Conservation (phyloP, 176 grass and related monocot species). For the Puya raimondii region DNA sequence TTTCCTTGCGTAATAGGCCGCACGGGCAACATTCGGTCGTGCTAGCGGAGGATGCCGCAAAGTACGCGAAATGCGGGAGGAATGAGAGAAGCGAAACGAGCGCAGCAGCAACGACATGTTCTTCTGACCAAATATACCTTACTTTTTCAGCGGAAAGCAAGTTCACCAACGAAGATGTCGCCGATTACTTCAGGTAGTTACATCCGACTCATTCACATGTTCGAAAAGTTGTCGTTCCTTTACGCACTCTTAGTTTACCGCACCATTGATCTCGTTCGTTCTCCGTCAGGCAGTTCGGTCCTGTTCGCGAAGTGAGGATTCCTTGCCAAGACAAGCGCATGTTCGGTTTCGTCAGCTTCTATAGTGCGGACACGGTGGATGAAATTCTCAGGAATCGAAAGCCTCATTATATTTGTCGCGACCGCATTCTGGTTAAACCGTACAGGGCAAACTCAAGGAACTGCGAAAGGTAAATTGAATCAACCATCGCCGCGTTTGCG, state of each 20-base stretch:
- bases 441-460: conserved; percentile 73
- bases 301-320: conserved; percentile 69
- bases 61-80: conserved; percentile 36
- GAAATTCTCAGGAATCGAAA: conserved; percentile 47
- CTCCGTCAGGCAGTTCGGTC: conserved; percentile 46
- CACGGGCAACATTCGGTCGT: conserved; percentile 82
- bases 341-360: conserved; percentile 93
- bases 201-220: not conserved
- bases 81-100: conserved; percentile 30
- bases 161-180: conserved; percentile 63
- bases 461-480: conserved; percentile 39
- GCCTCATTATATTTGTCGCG: conserved; percentile 74
- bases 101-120: conserved; percentile 26
- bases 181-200: conserved; percentile 56
- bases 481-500: not conserved
- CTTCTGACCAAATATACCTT: conserved; percentile 87
- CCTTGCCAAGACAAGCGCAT: conserved; percentile 77
- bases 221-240: not conserved
- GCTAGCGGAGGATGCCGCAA: conserved; percentile 54
- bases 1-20: conserved; percentile 31
- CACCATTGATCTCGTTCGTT: not conserved
- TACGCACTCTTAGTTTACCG: not conserved
- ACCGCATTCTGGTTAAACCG: conserved; percentile 63
- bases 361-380: conserved; percentile 51
- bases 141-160: conserved; percentile 80